These are phyloP conservation scores for Nothophoma quercina DNA, from an alignment of 2,329 filamentous ascomycete genomes.

Conservation along the genomic window DNA sequence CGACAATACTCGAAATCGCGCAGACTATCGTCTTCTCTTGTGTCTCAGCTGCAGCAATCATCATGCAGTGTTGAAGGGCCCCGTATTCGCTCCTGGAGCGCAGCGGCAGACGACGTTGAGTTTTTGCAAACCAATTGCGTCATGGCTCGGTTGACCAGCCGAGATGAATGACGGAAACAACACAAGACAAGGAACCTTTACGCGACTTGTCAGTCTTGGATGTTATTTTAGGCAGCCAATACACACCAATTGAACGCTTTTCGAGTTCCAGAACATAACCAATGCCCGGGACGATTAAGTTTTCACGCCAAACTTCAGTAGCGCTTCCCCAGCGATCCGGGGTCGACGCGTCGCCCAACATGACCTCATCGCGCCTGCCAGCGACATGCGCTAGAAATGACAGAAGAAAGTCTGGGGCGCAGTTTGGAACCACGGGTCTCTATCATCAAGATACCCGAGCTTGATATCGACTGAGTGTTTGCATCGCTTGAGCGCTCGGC, in stretches of 20 bases:
- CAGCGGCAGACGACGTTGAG: background rate
- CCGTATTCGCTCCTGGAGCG: conserved; percentile 31
- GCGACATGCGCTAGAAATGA: conserved; percentile 7
- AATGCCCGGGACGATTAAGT: conserved; percentile 1
- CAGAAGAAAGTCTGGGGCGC: background rate
- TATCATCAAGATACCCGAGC: background rate
- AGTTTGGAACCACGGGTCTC: background rate
- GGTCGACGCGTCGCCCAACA: conserved; percentile 21
- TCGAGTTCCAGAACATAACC: conserved; percentile 3
- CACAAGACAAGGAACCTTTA: background rate
- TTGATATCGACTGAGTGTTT: background rate
- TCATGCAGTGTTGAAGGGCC: background rate
- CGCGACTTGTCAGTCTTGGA: background rate
- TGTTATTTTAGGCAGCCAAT: background rate
- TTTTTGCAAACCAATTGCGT: conserved; percentile 4
- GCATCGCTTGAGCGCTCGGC: conserved; percentile 11
- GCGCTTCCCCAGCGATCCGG: conserved; percentile 24
- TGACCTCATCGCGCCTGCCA: conserved; percentile 31
- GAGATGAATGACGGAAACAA: conserved; percentile 4
- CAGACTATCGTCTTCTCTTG: background rate
- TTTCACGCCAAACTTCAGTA: conserved; percentile 13
- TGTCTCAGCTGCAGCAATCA: background rate
- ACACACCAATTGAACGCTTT: background rate
- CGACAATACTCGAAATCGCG: background rate
- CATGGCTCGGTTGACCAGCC: conserved; percentile 13